Evolutionary conservation across 768 basidiomycete species (phyloP).

Genomic region (Tylopilus vinaceipallidus): DNA sequence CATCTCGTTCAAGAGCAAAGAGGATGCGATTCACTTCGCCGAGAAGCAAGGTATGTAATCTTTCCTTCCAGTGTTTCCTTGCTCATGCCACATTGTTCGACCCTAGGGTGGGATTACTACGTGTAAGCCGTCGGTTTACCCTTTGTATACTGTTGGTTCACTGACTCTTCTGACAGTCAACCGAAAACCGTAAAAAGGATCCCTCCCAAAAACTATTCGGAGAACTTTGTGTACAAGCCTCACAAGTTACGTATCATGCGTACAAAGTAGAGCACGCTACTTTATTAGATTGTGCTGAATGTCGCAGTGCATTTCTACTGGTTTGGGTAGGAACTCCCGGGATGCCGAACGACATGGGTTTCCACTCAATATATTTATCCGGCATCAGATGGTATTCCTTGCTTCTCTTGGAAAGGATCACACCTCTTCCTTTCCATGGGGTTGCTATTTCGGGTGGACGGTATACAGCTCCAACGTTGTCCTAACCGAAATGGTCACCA

Average conservation of each 20-base stretch:
- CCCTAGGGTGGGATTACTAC: slow-evolving; percentile 89
- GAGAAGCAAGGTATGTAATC: slow-evolving; percentile 83
- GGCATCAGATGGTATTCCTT: too few species aligned
- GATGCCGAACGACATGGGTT: too few species aligned
- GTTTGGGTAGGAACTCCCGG: too few species aligned
- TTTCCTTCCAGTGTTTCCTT: background rate
- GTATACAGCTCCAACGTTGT: too few species aligned
- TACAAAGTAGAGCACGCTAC: slow-evolving; percentile 73
- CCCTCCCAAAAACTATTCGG: slow-evolving; percentile 85
- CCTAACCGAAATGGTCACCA: too few species aligned
- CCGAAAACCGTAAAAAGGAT: slow-evolving; percentile 59
- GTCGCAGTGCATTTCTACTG: background rate
- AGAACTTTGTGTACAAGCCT: slow-evolving; percentile 86
- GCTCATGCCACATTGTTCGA: slow-evolving; percentile 1
- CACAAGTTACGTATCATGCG: slow-evolving; percentile 77
- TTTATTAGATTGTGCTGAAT: slow-evolving; percentile 7
- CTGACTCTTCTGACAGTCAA: slow-evolving; percentile 43
- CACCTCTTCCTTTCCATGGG: too few species aligned
- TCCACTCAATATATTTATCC: background rate
- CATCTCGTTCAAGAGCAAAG: slow-evolving; percentile 78
- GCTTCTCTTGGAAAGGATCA: too few species aligned
- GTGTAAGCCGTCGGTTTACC: slow-evolving; percentile 52
- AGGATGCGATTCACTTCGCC: slow-evolving; percentile 91
- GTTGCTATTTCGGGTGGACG: too few species aligned
- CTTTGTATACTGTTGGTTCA: slow-evolving; percentile 6